A percentile compares a stretch with the other conserved stretches of the same genome.
phyloP scores from a whole-genome alignment of 2,329 filamentous ascomycete species.

The Lasiodiplodia theobromae region DNA sequence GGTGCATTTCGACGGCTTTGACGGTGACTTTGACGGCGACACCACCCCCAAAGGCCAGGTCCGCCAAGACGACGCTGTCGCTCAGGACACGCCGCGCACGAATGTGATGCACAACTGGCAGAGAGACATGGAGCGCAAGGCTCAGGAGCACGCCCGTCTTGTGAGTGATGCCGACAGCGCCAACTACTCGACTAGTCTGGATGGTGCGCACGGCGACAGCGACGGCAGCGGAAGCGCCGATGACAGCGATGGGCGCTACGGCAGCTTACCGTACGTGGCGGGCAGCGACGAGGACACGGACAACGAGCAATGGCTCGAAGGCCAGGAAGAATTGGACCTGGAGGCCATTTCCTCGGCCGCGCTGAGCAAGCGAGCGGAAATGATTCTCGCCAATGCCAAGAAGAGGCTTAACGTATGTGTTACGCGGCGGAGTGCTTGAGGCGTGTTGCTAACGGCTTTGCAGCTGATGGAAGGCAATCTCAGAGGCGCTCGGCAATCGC shows the following conservation, averaged over 20 bases:
- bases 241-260: constrained; percentile 39
- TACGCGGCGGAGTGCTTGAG: neutral
- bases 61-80: neutral
- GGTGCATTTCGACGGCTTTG: constrained; percentile 18
- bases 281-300: constrained; percentile 45
- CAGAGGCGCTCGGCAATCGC: constrained; percentile 74
- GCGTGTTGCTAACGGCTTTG: constrained; percentile 36
- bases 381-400: constrained; percentile 93
- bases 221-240: constrained; percentile 35
- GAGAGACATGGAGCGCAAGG: constrained; percentile 19
- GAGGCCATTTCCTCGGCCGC: constrained; percentile 75
- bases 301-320: constrained; percentile 45
- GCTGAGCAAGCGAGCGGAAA: constrained; percentile 81
- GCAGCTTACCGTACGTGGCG: constrained; percentile 37
- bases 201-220: constrained; percentile 13
- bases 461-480: constrained; percentile 95
- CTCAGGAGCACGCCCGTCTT: constrained; percentile 1
- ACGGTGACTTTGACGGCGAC: constrained; percentile 27
- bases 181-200: constrained; percentile 11
- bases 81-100: constrained; percentile 16
- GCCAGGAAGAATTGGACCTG: constrained; percentile 56
- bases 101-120: constrained; percentile 29
- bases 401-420: constrained; percentile 78
- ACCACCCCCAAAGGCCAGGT: constrained; percentile 23
- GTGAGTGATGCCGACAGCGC: neutral